Base-by-base conservation (phyloP, 75 land plant genomes). In the Isoetes taiwanensis region DNA sequence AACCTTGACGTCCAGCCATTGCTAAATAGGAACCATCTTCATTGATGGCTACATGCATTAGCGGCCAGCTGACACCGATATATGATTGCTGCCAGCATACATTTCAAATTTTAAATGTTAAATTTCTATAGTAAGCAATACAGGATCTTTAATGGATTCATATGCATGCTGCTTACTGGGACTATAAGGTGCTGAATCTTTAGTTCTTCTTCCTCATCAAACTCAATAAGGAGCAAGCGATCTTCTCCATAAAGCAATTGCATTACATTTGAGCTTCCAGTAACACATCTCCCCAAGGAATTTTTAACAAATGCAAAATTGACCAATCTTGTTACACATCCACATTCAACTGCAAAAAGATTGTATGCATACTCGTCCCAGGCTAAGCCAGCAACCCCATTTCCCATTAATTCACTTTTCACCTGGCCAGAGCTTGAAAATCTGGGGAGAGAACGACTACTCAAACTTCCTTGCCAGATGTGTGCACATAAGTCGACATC, bases 401-500 rank as follows among this genome's bases (percentile, higher is more conserved):
- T 79, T 41, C 79, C 79, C 57, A 93, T 46, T 58, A 90, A 86
- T 61, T 93, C 99, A 72, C 58, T 78, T 64, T 83, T 88, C 3
- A 46, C 30, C 21, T 56, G 61, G 41, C 79, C 95, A 19, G 63
- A 77, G 56, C 59, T 85, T 85, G 31, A 68, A 64, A 50, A 78
- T 40, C 24, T 85, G 89, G 48, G 83, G 81, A 61, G 76, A 79
- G 32, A 72, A 76, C 40, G 83, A 75, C 48, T 83, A 42, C 83
- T 69, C 62, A 89, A 73, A 67, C 86, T 82, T 1, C 69, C 69
- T 72, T 93, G 99, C 19, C 96, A 85, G 31, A 93, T 77, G n/a
- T n/a, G 90, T 87, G 43, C 84, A 88, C 99, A 93, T 93, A 61
- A 93, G 70, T 50, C 99, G 90, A 66, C 99, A 93, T 1, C 99